These are phyloP conservation scores for Massariosphaeria phaeospora DNA, from an alignment of 495 filamentous ascomycete genomes.

Conservation along the genomic window DNA sequence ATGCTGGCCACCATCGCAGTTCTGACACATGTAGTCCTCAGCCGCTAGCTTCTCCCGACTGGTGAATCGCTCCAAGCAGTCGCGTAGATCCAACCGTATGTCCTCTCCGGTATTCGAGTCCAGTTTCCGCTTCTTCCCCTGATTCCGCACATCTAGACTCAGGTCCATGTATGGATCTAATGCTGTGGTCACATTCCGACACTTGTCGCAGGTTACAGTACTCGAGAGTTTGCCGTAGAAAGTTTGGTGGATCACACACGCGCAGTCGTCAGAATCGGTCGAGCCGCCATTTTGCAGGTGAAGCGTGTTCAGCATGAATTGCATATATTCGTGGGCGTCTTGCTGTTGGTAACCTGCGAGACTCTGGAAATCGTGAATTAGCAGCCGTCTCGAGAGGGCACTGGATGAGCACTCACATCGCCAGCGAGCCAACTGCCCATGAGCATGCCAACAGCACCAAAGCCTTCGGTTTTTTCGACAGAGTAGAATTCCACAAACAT, in stretches of 20 bases:
- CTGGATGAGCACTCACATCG: conserved; percentile 42
- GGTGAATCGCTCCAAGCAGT: conserved; percentile 79
- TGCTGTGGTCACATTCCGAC: conserved; percentile 68
- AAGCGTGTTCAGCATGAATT: conserved; percentile 82
- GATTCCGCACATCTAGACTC: conserved; percentile 68
- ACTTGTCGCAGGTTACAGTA: conserved; percentile 81
- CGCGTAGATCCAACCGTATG: conserved; percentile 47
- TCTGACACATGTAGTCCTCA: conserved; percentile 74
- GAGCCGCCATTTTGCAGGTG: conserved; percentile 56
- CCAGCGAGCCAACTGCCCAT: conserved; percentile 70
- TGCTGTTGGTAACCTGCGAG: conserved; percentile 88
- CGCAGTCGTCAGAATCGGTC: conserved; percentile 58
- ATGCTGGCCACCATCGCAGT: conserved; percentile 63
- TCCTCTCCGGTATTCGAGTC: conserved; percentile 33
- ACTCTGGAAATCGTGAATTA: conserved; percentile 45
- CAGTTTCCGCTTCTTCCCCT: conserved; percentile 50
- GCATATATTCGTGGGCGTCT: conserved; percentile 92
- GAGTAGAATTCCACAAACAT: conserved; percentile 88
- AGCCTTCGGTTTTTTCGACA: conserved; percentile 72
- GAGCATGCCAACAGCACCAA: conserved; percentile 76
- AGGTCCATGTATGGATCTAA: conserved; percentile 83
- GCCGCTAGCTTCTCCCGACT: conserved; percentile 62
- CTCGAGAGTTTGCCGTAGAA: conserved; percentile 85
- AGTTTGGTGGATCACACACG: conserved; percentile 81
- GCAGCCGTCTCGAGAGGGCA: neutral